Evolutionary conservation across 2,329 filamentous ascomycete species (phyloP).

Genomic region (Didymella sp.): DNA sequence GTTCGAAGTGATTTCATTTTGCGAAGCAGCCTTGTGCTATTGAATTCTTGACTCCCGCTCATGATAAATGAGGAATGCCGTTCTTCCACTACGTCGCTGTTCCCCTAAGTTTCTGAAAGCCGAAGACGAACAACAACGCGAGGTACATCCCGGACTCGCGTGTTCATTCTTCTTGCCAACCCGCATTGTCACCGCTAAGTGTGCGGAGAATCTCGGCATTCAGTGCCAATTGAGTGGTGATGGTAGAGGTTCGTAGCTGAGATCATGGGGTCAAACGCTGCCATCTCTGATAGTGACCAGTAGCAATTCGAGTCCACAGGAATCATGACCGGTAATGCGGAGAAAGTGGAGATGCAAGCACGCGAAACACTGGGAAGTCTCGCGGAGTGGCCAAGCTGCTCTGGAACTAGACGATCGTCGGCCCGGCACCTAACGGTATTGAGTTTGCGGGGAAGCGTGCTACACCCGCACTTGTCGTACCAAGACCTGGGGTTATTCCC

Average conservation of each 20-base stretch:
- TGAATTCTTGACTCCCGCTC: not conserved
- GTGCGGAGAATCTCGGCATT: slow-evolving; percentile 16
- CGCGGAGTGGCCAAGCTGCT: slow-evolving; percentile 31
- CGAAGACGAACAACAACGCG: not conserved
- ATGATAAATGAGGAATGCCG: not conserved
- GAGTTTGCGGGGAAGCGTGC: slow-evolving; percentile 43
- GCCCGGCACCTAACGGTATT: slow-evolving; percentile 27
- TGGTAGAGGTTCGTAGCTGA: slow-evolving; percentile 8
- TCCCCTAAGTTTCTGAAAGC: not conserved
- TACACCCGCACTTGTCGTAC: slow-evolving; percentile 15
- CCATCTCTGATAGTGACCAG: slow-evolving; percentile 4
- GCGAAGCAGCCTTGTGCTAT: slow-evolving; percentile 2
- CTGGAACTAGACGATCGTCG: slow-evolving; percentile 29
- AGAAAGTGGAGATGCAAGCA: slow-evolving; percentile 35
- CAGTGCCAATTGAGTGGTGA: slow-evolving; percentile 14
- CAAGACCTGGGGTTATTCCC: slow-evolving; percentile 23
- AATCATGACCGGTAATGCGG: slow-evolving; percentile 31
- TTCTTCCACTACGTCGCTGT: not conserved
- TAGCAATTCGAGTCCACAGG: slow-evolving; percentile 1
- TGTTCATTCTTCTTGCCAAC: slow-evolving; percentile 6
- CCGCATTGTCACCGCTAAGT: slow-evolving; percentile 6
- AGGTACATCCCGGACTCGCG: not conserved
- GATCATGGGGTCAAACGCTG: not conserved
- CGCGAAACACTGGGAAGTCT: slow-evolving; percentile 27
- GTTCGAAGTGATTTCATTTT: not conserved